A percentile compares a stretch with the other conserved stretches of the same genome.
These are phyloP conservation scores for Manihot esculenta DNA, from an alignment of 441 rosid species.

Conservation along the genomic window DNA sequence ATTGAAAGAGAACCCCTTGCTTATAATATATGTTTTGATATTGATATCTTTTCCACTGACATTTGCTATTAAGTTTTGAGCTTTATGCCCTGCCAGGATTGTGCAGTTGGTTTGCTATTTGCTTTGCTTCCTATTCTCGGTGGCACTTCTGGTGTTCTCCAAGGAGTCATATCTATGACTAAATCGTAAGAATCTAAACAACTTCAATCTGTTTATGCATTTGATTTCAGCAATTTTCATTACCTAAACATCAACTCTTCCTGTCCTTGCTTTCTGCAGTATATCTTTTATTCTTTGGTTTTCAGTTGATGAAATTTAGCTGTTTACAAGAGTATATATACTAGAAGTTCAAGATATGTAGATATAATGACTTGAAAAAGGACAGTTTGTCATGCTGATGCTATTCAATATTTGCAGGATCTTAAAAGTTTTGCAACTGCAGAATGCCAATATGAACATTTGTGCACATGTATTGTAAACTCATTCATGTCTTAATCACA, in stretches of 20 bases:
- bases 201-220: conserved; percentile 2
- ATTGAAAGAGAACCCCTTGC: neutral
- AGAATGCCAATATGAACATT: neutral
- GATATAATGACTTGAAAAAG: conserved; percentile 3
- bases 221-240: neutral
- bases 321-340: neutral
- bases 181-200: conserved; percentile 65
- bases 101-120: conserved; percentile 96
- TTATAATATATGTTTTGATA: conserved; percentile 19
- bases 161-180: conserved; percentile 87
- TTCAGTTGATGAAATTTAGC: neutral
- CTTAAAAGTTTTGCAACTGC: neutral
- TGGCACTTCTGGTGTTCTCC: conserved; percentile 90
- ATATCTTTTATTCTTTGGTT: too few relatives aligned
- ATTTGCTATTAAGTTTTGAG: conserved; percentile 26
- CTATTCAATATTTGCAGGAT: neutral
- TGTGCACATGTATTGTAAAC: neutral
- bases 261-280: neutral
- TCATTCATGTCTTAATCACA: conserved; percentile 3
- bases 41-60: conserved; percentile 6
- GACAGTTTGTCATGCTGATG: neutral
- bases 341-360: neutral
- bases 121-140: conserved; percentile 98
- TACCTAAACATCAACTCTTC: neutral
- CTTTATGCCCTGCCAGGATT: conserved; percentile 59